These are phyloP conservation scores for Naganishia friedmannii DNA, from an alignment of 768 basidiomycete genomes.

Conservation along the genomic window DNA sequence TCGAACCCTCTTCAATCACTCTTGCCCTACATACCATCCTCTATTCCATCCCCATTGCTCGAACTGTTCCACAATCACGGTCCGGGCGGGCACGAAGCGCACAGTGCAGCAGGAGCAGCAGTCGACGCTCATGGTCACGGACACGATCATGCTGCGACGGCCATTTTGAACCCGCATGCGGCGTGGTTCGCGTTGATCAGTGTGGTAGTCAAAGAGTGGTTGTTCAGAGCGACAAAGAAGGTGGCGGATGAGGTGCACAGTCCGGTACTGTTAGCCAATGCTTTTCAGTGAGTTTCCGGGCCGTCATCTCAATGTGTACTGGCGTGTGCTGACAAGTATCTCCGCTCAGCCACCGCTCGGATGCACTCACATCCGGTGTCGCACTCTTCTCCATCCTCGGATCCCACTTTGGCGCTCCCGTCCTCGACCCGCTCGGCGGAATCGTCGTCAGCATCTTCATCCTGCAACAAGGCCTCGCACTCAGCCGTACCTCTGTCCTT, in stretches of 20 bases:
- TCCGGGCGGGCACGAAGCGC: slow-evolving; percentile 32
- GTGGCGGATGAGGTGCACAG: slow-evolving; percentile 89
- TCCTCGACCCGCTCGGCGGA: slow-evolving; percentile 91
- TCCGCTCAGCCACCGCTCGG: slow-evolving; percentile 71
- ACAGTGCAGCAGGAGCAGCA: slow-evolving; percentile 57
- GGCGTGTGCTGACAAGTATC: background rate
- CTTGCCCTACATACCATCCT: slow-evolving; percentile 43
- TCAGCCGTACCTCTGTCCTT: slow-evolving; percentile 68
- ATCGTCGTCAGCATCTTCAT: slow-evolving; percentile 87
- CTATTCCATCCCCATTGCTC: slow-evolving; percentile 48
- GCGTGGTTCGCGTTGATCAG: slow-evolving; percentile 90
- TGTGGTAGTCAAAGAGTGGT: slow-evolving; percentile 82
- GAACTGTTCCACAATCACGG: slow-evolving; percentile 53
- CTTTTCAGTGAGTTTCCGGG: slow-evolving; percentile 61
- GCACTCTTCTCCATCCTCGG: slow-evolving; percentile 90
- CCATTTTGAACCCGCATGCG: slow-evolving; percentile 78
- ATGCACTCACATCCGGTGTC: slow-evolving; percentile 87
- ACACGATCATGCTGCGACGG: slow-evolving; percentile 61
- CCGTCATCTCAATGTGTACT: too few relatives aligned
- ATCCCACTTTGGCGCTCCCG: slow-evolving; percentile 73
- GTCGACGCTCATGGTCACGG: slow-evolving; percentile 34
- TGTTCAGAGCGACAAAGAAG: slow-evolving; percentile 80
- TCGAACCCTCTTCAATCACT: slow-evolving; percentile 54
- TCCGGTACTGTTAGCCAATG: slow-evolving; percentile 91
- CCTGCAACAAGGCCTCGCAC: slow-evolving; percentile 67